Base-by-base conservation (phyloP, 495 filamentous ascomycete species). In the Tricharina praecox region DNA sequence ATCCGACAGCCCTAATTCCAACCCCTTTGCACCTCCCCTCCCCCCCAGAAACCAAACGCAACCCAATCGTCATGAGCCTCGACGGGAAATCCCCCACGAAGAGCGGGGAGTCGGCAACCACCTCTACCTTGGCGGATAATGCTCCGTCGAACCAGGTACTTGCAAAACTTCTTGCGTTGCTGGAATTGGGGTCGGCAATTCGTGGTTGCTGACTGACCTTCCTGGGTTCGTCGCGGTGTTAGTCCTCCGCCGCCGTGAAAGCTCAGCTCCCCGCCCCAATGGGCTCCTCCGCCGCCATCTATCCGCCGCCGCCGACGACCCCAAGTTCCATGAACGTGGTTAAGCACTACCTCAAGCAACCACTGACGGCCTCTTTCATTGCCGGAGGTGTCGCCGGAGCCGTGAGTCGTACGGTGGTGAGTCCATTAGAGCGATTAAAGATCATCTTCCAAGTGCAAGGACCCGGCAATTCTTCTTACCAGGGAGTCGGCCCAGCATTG, bases 371-470 rank as follows among this genome's bases (percentile, higher is more conserved):
- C 18, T 85, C 92, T 40, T 97, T 97, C 54, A 75, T 92, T 58
- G 92, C 85, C n/a, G 90, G 90, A 42, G 90, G 90, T 51, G 78
- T 94, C 11, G 90, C 90, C 3, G 90, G 90, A 50, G 90, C 90
- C n/a, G 87, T 97, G 18, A 95, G 87, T 32, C 74, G 90, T 54
- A 96, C 90, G 2, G 88, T 96, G 32, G 90, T 97, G 0, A 94
- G 87, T 25, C 90, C 90, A 11, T 74, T 97, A 28, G 90, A 97
- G 64, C 77, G 90, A 38, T 68, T 97, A 37, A 97, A 97, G 64
- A 97, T 97, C 52, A 68, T 97, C n/a, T 81, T 93, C 55, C 90
- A 97, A 61, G 74, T 97, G 20, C 90, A 97, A 69, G 90, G 81
- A 53, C 79, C 72, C 39, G 87, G 85, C n/a, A 75, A 82, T 53